These are phyloP conservation scores for rapeseed (Brassica napus) DNA, from an alignment of 345 rosid genomes.

Conservation along the genomic window DNA sequence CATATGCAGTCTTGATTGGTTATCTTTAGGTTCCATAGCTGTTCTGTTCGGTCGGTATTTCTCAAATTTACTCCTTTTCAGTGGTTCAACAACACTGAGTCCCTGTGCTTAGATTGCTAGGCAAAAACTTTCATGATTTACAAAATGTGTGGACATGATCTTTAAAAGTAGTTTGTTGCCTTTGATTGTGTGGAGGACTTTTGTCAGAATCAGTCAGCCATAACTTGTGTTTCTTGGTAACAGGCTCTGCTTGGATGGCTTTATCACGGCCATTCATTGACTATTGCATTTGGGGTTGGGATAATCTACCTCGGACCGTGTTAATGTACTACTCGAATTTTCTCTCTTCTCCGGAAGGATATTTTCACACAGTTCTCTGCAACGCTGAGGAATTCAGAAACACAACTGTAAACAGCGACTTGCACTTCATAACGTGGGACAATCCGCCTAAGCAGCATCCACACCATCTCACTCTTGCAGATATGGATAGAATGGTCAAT, in stretches of 20 bases:
- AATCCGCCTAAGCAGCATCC: conserved; percentile 99
- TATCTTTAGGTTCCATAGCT: conserved; percentile 6
- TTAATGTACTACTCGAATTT: conserved; percentile 97
- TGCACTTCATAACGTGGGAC: conserved; percentile 97
- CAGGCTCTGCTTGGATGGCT: conserved; percentile 99
- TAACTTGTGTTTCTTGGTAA: conserved; percentile 9
- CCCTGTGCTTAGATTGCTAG: background rate
- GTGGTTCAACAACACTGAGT: background rate
- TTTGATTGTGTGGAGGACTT: background rate
- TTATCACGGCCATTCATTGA: conserved; percentile 88
- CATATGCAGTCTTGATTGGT: background rate
- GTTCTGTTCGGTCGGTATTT: background rate
- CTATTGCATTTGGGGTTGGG: conserved; percentile 99
- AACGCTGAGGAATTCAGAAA: conserved; percentile 78
- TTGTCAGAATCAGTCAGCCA: background rate
- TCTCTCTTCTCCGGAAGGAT: conserved; percentile 96
- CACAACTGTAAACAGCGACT: conserved; percentile 92
- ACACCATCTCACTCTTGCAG: conserved; percentile 61
- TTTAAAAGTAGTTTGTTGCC: background rate
- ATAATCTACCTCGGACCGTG: conserved; percentile 82
- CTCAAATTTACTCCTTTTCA: background rate
- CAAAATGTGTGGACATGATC: background rate
- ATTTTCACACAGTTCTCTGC: conserved; percentile 93
- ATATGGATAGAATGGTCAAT: conserved; percentile 68
- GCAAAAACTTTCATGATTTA: background rate